Conservation (phyloP, 208 protist species). For the Leptomonas seymouri region DNA sequence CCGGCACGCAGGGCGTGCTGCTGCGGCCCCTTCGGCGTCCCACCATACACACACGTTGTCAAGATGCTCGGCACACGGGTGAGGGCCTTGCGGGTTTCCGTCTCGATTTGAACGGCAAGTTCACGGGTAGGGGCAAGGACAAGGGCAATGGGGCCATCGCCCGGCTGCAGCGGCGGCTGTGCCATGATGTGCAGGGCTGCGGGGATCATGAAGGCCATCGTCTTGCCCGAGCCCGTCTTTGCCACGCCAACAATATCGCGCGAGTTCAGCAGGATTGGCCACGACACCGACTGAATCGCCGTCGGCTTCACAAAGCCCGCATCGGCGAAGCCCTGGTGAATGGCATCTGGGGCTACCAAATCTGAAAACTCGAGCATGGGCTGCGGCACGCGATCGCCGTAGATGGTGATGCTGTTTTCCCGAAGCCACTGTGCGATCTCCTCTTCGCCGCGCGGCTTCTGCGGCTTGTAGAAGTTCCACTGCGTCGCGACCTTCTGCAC, state of each 20-base stretch:
- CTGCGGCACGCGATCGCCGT: slow-evolving; percentile 84
- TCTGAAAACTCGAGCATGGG: slow-evolving; percentile 86
- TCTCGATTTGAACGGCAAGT: slow-evolving; percentile 92
- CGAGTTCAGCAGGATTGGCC: slow-evolving; percentile 86
- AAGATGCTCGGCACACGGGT: slow-evolving; percentile 63
- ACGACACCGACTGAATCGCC: slow-evolving; percentile 91
- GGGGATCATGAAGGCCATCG: slow-evolving; percentile 93
- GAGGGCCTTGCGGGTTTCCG: slow-evolving; percentile 81
- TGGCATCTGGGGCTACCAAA: slow-evolving; percentile 73
- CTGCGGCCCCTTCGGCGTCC: slow-evolving; percentile 79
- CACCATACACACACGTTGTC: slow-evolving; percentile 86
- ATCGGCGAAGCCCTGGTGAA: slow-evolving; percentile 84
- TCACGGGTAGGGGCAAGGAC: slow-evolving; percentile 92
- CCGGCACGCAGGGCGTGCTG: slow-evolving; percentile 69
- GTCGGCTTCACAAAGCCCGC: slow-evolving; percentile 80
- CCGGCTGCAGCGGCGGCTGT: slow-evolving; percentile 80
- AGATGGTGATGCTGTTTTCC: slow-evolving; percentile 84
- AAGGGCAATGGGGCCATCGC: slow-evolving; percentile 90
- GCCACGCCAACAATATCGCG: slow-evolving; percentile 91
- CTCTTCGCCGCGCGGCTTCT: slow-evolving; percentile 68
- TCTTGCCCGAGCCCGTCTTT: slow-evolving; percentile 92
- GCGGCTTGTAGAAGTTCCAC: slow-evolving; percentile 89
- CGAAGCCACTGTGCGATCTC: slow-evolving; percentile 74
- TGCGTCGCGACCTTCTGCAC: slow-evolving; percentile 74
- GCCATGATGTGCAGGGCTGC: slow-evolving; percentile 89